Evolutionary conservation across 2,329 filamentous ascomycete genomes (phyloP).

Genomic region (Ophiostoma sp.): DNA sequence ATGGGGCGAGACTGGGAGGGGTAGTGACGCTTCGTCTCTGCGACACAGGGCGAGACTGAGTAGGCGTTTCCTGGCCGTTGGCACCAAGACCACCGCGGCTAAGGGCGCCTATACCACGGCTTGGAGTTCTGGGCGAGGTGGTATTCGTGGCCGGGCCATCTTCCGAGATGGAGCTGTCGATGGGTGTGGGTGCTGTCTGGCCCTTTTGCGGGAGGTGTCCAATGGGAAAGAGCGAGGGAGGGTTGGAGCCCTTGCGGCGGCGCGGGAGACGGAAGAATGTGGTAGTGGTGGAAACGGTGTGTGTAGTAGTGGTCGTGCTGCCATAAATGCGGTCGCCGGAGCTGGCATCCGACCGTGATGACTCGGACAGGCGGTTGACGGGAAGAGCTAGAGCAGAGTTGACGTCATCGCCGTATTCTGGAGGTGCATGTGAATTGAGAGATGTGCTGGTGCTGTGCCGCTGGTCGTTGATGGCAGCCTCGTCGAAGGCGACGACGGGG

Average conservation of each 20-base stretch:
- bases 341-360: constrained; percentile 82
- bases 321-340: constrained; percentile 61
- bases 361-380: constrained; percentile 68
- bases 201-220: constrained; percentile 61
- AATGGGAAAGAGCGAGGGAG: constrained; percentile 75
- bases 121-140: constrained; percentile 14
- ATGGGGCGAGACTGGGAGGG: constrained; percentile 31
- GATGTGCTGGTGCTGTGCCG: constrained; percentile 10
- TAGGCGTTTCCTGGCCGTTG: constrained; percentile 32
- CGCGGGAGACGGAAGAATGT: constrained; percentile 79
- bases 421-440: constrained; percentile 32
- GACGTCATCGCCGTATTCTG: constrained; percentile 56
- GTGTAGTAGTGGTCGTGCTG: constrained; percentile 54
- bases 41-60: constrained; percentile 32
- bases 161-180: constrained; percentile 20
- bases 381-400: constrained; percentile 55
- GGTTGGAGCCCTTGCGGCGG: constrained; percentile 50
- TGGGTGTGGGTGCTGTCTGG: constrained; percentile 20
- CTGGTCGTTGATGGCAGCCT: constrained; percentile 44
- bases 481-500: constrained; percentile 53
- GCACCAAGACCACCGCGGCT: constrained; percentile 18
- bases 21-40: constrained; percentile 32
- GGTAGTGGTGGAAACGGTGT: constrained; percentile 57
- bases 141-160: constrained; percentile 3
- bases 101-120: constrained; percentile 16